Base-by-base conservation (phyloP, 768 basidiomycete genomes). In the Lyophyllum shimeji region DNA sequence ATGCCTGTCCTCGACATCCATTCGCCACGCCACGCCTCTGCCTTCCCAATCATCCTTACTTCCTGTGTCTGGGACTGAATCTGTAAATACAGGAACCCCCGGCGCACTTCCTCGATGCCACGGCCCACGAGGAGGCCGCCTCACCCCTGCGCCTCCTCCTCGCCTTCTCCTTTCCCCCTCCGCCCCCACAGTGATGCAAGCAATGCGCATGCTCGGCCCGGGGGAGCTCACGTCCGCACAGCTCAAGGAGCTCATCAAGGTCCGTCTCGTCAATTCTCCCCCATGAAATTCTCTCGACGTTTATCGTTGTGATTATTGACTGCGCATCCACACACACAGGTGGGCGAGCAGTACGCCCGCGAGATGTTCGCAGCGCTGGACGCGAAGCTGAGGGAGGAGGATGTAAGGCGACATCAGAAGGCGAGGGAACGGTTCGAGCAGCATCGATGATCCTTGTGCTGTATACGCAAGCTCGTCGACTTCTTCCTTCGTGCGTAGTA, bases 101-200 rank as follows among this genome's bases (percentile, higher is more conserved):
- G 2, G 65, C 76, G 3, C 82, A 89, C 62, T 89, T 87, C 60
- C 76, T 95, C 40, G 93, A 95, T 57, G 90, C 90, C 8, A 85
- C 83, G 0, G 65, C 72, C 2, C 77, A 79, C 46, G 93, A 95
- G 71, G 90, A 93, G 65, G 76, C 84, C 0, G 83, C 90, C 0
- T 80, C 82, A 0, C 80, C 85, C 0, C 66, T 84, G 2, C 80
- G 82, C 11, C 70, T 94, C 17, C 69, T 92, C 18, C 64, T 87
- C 0, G 76, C 86, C 53, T 89, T 84, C 65, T 84, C 89, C 0
- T 90, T 90, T 55, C 71, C 76, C 64, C 76, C 0, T 40, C 66
- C 2, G 54, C 68, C 7, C 55, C 70, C 25, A 67, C 82, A 1
- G 69, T 65, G 17, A 61, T 93, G 3, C 88, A 89, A 59, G 82